Evolutionary conservation across 2,329 filamentous ascomycete genomes (phyloP).

Genomic region (Aquanectria penicillioides): DNA sequence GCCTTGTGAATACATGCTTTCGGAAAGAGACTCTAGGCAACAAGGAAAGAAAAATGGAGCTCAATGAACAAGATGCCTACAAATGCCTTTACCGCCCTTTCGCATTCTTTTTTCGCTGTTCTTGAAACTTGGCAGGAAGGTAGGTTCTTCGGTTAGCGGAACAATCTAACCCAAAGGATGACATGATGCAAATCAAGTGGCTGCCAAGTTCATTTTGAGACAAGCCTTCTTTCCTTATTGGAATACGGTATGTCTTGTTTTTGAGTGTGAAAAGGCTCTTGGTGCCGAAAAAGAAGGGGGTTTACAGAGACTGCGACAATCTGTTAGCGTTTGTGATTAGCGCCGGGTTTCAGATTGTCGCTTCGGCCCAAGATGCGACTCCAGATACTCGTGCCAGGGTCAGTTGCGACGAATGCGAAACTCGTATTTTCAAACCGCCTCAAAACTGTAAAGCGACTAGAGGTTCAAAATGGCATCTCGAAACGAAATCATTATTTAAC

Average conservation of each 20-base stretch:
- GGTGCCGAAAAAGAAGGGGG: not conserved
- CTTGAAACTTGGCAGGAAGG: no score
- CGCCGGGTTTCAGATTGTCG: conserved; percentile 24
- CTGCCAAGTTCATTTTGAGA: not conserved
- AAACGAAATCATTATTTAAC: not conserved
- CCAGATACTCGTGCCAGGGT: conserved; percentile 17
- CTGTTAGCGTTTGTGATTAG: conserved; percentile 13
- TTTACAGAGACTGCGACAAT: not conserved
- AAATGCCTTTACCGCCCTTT: no score
- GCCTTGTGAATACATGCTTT: no score
- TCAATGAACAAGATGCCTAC: no score
- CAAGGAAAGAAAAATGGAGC: no score
- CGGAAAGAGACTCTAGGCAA: no score
- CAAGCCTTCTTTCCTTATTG: not conserved
- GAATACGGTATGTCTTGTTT: not conserved
- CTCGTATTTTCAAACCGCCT: not conserved
- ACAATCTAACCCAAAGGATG: no score
- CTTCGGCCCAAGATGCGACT: conserved; percentile 20
- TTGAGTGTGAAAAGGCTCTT: not conserved
- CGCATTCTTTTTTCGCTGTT: no score
- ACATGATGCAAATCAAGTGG: not conserved
- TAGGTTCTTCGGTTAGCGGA: no score
- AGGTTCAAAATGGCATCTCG: not conserved
- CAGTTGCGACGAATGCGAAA: conserved; percentile 23
- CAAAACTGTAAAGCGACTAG: not conserved